phyloP scores from a whole-genome alignment of 2,329 filamentous ascomycete genomes.

The Ophiosphaerella narmari region DNA sequence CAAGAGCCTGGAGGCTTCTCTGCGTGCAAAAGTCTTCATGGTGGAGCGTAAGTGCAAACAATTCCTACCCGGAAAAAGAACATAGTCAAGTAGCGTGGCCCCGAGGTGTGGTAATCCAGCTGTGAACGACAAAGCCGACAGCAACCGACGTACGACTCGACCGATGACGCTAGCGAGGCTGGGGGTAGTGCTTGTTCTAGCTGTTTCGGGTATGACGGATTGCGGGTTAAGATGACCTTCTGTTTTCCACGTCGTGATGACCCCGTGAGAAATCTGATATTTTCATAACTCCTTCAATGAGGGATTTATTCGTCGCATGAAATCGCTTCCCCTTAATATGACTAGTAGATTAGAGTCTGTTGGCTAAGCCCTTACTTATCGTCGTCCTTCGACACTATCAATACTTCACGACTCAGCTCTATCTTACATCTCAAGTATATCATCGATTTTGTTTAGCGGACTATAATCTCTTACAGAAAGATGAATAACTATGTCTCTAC shows the following conservation, averaged over 20 bases:
- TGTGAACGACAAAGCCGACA: constrained; percentile 24
- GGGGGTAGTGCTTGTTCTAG: constrained; percentile 19
- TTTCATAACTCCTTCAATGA: neutral
- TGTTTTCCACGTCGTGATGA: neutral
- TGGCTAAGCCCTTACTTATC: too few relatives aligned
- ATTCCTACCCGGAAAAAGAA: constrained; percentile 19
- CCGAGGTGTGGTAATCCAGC: constrained; percentile 17
- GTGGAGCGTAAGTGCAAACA: constrained; percentile 13
- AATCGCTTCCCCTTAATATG: too few relatives aligned
- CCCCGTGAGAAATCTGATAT: neutral
- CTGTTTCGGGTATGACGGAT: constrained; percentile 6
- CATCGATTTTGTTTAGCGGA: too few relatives aligned
- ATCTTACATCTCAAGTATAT: too few relatives aligned
- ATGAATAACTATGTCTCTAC: too few relatives aligned
- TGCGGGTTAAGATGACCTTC: constrained; percentile 25
- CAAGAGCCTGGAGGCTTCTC: constrained; percentile 37
- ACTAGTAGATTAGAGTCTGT: too few relatives aligned
- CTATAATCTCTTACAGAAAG: too few relatives aligned
- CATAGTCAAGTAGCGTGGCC: constrained; percentile 29
- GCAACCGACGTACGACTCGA: constrained; percentile 18
- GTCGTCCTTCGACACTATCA: too few relatives aligned
- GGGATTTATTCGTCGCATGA: neutral
- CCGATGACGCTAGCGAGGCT: constrained; percentile 20
- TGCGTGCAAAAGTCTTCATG: constrained; percentile 39
- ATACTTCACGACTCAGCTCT: too few relatives aligned